These are phyloP conservation scores for Pholiota molesta DNA, from an alignment of 768 basidiomycete genomes.

Conservation along the genomic window DNA sequence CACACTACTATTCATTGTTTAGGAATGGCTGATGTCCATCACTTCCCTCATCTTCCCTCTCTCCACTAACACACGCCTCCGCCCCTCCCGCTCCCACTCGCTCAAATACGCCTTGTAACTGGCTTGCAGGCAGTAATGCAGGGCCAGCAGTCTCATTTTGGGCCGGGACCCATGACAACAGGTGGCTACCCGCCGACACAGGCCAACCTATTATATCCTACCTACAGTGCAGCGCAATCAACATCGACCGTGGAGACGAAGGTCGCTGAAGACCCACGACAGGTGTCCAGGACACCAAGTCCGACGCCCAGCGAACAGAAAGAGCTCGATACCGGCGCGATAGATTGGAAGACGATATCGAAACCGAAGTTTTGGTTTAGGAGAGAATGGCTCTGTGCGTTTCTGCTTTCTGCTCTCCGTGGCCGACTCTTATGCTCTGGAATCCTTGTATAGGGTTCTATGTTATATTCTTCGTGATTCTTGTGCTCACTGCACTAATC, in stretches of 20 bases:
- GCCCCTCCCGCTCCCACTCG: background rate
- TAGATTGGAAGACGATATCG: conserved; percentile 48
- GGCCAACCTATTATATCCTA: conserved; percentile 6
- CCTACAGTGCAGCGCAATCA: background rate
- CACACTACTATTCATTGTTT: background rate
- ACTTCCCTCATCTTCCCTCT: background rate
- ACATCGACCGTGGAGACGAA: conserved; percentile 15
- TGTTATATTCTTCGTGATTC: conserved; percentile 46
- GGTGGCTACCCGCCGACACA: conserved; percentile 5
- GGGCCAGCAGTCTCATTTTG: background rate
- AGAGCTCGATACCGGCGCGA: conserved; percentile 42
- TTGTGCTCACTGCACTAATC: conserved; percentile 54
- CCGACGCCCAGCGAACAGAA: conserved; percentile 64
- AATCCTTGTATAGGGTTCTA: conserved; percentile 47
- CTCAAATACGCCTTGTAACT: conserved; percentile 9
- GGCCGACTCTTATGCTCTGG: background rate
- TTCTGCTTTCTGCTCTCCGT: background rate
- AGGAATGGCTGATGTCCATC: background rate
- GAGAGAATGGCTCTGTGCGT: conserved; percentile 60
- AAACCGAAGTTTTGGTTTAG: conserved; percentile 56
- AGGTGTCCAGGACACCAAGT: conserved; percentile 51
- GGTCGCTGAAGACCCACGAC: conserved; percentile 17
- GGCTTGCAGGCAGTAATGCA: conserved; percentile 11
- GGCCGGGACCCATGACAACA: background rate
- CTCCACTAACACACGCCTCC: background rate